phyloP scores from a whole-genome alignment of 1,284 basidiomycete genomes.

The Apiotrichum siamense region DNA sequence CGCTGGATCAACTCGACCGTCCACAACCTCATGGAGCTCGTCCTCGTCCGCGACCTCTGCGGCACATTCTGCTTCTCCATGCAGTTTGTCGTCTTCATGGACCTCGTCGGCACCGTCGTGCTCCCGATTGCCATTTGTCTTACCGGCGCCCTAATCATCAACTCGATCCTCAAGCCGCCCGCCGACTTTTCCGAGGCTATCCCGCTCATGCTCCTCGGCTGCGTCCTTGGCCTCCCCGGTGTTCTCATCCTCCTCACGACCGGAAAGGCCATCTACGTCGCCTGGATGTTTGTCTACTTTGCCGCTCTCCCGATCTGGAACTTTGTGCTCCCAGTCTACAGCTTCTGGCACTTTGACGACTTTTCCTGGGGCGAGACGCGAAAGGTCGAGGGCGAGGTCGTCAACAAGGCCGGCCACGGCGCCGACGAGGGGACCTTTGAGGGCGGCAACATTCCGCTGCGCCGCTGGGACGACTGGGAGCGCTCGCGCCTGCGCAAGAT shows the following conservation, averaged over 20 bases:
- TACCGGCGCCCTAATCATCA: constrained; percentile 81
- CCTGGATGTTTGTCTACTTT: constrained; percentile 97
- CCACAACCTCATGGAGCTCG: constrained; percentile 98
- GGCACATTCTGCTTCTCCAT: constrained; percentile 95
- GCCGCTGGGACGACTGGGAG: constrained; percentile 99
- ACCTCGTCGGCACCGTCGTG: constrained; percentile 90
- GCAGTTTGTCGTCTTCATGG: constrained; percentile 99
- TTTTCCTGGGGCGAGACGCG: constrained; percentile 95
- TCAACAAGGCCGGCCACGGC: constrained; percentile 54
- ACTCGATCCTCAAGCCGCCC: constrained; percentile 75
- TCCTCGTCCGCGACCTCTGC: constrained; percentile 91
- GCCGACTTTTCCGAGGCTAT: constrained; percentile 85
- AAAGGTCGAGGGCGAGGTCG: constrained; percentile 81
- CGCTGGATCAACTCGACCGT: constrained; percentile 99
- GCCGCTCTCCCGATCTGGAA: constrained; percentile 92
- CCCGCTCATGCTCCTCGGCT: constrained; percentile 79
- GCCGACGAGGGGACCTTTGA: constrained; percentile 61
- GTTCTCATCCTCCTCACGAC: constrained; percentile 90
- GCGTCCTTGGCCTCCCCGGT: constrained; percentile 88
- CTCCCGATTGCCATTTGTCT: constrained; percentile 89
- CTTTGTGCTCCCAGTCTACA: constrained; percentile 85
- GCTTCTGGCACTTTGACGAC: constrained; percentile 99
- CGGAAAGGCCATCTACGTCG: constrained; percentile 87
- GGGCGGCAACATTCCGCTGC: constrained; percentile 68
- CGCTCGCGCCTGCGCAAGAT: constrained; percentile 88